phyloP scores from a whole-genome alignment of 306 rosid species.

The Fagus crenata region DNA sequence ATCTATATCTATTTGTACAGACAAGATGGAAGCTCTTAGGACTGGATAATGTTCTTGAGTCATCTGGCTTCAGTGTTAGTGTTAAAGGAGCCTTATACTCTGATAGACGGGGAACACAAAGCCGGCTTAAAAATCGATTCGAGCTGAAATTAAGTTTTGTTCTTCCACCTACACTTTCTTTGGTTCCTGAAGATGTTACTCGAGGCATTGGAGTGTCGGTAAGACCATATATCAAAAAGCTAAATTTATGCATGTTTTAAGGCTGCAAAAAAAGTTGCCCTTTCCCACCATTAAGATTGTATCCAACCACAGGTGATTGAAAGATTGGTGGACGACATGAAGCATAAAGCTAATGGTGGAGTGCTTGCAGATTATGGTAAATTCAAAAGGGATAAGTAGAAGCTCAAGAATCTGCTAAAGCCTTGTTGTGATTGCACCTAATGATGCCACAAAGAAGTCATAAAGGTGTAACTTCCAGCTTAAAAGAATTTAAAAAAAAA shows the following conservation, averaged over 20 bases:
- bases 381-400: slow-evolving; percentile 36
- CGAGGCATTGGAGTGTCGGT: slow-evolving; percentile 31
- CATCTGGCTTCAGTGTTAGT: slow-evolving; percentile 1
- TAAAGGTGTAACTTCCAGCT: not conserved
- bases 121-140: slow-evolving; percentile 35
- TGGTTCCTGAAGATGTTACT: slow-evolving; percentile 31
- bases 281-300: too few relatives aligned
- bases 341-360: slow-evolving; percentile 27
- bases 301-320: slow-evolving; percentile 35
- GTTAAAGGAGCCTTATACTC: slow-evolving; percentile 35
- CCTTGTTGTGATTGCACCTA: too few relatives aligned
- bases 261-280: too few relatives aligned
- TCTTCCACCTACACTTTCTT: slow-evolving; percentile 30
- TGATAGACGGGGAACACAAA: slow-evolving; percentile 39
- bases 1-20: slow-evolving; percentile 6
- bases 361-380: slow-evolving; percentile 46
- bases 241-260: not conserved
- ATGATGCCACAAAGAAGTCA: too few relatives aligned
- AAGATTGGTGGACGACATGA: slow-evolving; percentile 32
- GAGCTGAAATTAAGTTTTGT: slow-evolving; percentile 34
- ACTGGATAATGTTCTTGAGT: not conserved
- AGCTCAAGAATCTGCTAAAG: slow-evolving; percentile 10
- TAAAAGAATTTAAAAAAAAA: not conserved
- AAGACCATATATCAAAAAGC: not conserved
- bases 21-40: slow-evolving; percentile 44